Conservation (phyloP, 768 basidiomycete genomes). For the Leccinum subtestaceum region DNA sequence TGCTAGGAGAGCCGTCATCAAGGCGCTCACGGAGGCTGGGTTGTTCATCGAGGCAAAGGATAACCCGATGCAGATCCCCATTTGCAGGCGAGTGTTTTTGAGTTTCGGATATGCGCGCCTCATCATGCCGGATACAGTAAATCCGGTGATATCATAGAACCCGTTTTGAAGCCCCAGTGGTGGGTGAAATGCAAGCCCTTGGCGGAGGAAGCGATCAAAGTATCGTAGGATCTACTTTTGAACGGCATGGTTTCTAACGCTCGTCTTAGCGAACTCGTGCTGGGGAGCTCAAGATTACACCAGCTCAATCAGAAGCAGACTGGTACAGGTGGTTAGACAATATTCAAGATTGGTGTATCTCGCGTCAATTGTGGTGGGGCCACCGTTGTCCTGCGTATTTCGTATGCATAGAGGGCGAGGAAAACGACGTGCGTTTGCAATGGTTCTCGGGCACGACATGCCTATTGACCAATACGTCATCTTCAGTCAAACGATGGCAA, state of each 20-base stretch:
- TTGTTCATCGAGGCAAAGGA: constrained; percentile 90
- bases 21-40: constrained; percentile 79
- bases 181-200: constrained; percentile 64
- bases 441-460: background rate
- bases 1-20: constrained; percentile 77
- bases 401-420: constrained; percentile 75
- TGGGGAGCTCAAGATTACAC: constrained; percentile 81
- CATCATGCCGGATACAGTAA: constrained; percentile 50
- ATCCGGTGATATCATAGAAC: constrained; percentile 96
- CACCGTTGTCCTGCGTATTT: constrained; percentile 96
- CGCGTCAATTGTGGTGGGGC: constrained; percentile 99
- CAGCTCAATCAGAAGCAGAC: constrained; percentile 84
- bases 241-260: background rate
- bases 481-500: constrained; percentile 62
- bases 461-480: background rate
- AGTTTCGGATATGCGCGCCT: background rate
- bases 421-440: constrained; percentile 52
- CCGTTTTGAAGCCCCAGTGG: constrained; percentile 61
- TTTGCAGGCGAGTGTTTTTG: constrained; percentile 63
- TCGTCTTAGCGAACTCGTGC: constrained; percentile 71
- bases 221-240: constrained; percentile 26
- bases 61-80: constrained; percentile 95
- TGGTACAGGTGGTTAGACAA: constrained; percentile 96
- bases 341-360: constrained; percentile 99
- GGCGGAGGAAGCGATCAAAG: constrained; percentile 87